Conservation (phyloP, 108 stramenopile genomes). For the Discostella stelligeroides region DNA sequence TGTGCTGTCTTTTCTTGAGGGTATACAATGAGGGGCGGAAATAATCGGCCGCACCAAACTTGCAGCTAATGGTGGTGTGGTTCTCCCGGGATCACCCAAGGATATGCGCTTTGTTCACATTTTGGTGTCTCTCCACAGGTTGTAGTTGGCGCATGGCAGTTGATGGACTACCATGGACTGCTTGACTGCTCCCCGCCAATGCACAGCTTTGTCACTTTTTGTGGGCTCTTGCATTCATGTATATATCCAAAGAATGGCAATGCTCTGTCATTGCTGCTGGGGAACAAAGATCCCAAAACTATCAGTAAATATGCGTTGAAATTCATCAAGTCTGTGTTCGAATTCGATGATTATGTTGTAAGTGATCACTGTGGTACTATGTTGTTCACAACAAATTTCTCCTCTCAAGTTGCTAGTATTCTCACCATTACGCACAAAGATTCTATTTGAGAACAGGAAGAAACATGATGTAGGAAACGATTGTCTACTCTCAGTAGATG, state of each 20-base stretch:
- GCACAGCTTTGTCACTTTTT: conserved; percentile 1
- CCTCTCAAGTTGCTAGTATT: no score
- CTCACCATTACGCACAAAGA: background rate
- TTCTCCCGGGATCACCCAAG: background rate
- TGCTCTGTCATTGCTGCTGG: background rate
- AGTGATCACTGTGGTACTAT: background rate
- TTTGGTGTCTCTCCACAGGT: conserved; percentile 7
- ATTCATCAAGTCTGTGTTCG: background rate
- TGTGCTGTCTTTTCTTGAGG: background rate
- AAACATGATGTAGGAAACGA: background rate
- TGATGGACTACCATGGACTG: background rate
- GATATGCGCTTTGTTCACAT: background rate
- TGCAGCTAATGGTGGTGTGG: background rate
- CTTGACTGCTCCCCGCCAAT: background rate
- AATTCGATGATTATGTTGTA: conserved; percentile 11
- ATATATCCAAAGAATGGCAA: conserved; percentile 8
- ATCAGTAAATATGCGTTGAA: conserved; percentile 14
- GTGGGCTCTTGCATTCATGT: conserved; percentile 22
- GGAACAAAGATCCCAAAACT: conserved; percentile 14
- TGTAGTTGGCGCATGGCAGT: conserved; percentile 5
- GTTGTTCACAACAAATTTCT: background rate
- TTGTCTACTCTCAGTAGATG: conserved; percentile 11
- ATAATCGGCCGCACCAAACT: background rate
- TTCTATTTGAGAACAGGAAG: conserved; percentile 21
- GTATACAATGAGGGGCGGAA: background rate